phyloP scores from a whole-genome alignment of 306 rosid genomes.

The Castanea crenata region DNA sequence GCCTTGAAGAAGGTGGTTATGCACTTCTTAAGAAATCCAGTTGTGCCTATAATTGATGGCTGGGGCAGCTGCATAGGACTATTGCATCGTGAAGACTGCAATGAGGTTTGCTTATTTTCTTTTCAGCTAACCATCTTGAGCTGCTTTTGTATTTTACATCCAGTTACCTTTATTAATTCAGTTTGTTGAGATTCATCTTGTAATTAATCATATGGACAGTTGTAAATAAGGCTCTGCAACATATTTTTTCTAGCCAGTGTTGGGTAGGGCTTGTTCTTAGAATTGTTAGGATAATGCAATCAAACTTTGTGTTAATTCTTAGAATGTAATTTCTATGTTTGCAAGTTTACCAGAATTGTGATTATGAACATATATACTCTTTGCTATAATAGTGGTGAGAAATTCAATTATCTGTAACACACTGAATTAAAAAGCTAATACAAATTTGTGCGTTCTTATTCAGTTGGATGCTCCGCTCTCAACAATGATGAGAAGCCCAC shows the following conservation, averaged over 20 bases:
- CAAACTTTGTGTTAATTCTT: not conserved
- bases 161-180: not conserved
- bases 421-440: not conserved
- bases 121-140: not conserved
- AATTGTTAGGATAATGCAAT: not conserved
- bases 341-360: not conserved
- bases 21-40: slow-evolving; percentile 58
- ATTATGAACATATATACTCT: not conserved
- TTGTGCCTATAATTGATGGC: slow-evolving; percentile 70
- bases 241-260: not conserved
- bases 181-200: not conserved
- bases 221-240: not conserved
- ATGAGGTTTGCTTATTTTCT: slow-evolving; percentile 38
- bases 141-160: not conserved
- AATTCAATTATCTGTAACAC: not conserved
- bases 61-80: slow-evolving; percentile 78
- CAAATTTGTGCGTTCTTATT: not conserved
- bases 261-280: not conserved
- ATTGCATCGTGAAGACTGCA: slow-evolving; percentile 74
- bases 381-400: not conserved
- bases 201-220: not conserved
- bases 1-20: slow-evolving; percentile 48
- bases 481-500: slow-evolving; percentile 74
- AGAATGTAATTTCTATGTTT: not conserved
- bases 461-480: slow-evolving; percentile 70